phyloP scores from a whole-genome alignment of 371 early-diverging fungal species.

The Capniomyces stellatus region DNA sequence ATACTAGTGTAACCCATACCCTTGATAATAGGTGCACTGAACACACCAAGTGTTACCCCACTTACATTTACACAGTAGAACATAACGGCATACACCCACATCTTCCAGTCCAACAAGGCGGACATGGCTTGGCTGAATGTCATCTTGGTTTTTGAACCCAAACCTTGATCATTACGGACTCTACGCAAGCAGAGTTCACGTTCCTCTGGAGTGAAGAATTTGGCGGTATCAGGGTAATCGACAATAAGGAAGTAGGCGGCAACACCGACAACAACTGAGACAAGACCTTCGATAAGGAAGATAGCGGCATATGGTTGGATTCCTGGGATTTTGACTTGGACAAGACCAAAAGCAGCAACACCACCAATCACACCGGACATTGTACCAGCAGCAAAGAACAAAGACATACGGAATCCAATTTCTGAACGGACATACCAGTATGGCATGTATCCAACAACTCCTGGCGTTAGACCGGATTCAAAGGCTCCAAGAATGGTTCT shows the following conservation, averaged over 20 bases:
- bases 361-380: constrained; percentile 38
- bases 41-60: constrained; percentile 3
- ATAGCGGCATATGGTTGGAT: constrained; percentile 23
- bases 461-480: constrained; percentile 43
- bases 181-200: constrained; percentile 33
- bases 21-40: constrained; percentile 2
- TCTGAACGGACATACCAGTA: constrained; percentile 22
- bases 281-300: constrained; percentile 55
- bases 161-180: constrained; percentile 22
- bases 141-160: constrained; percentile 5
- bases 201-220: constrained; percentile 32
- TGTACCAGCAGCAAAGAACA: constrained; percentile 22
- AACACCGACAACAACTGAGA: constrained; percentile 39
- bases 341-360: constrained; percentile 36
- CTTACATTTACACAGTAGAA: neutral
- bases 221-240: constrained; percentile 47
- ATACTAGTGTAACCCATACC: neutral
- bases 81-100: constrained; percentile 7
- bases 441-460: constrained; percentile 18
- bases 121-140: constrained; percentile 7
- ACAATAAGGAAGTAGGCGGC: constrained; percentile 40
- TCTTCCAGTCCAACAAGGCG: constrained; percentile 10
- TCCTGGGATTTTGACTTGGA: constrained; percentile 20
- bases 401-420: constrained; percentile 17
- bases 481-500: constrained; percentile 36